A percentile compares a stretch with the other conserved stretches of the same genome.
phyloP scores from a whole-genome alignment of 2,329 filamentous ascomycete genomes.

The Aspergillus thermomutatus region DNA sequence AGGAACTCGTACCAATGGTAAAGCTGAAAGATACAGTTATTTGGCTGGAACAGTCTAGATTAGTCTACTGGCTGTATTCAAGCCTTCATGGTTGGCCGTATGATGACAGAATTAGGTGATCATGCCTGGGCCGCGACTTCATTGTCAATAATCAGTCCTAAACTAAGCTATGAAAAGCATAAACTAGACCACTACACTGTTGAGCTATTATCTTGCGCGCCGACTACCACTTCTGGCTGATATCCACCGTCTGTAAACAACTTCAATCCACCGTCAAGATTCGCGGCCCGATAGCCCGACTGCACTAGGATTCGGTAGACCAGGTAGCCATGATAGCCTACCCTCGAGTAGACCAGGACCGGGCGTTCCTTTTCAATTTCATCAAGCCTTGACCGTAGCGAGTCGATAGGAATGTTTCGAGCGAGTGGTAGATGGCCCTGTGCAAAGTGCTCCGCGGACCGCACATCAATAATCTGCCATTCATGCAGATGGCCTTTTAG shows the following conservation, averaged over 20 bases:
- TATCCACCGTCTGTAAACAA: background rate
- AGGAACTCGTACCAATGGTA: too few relatives aligned
- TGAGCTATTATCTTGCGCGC: too few relatives aligned
- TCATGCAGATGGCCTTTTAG: background rate
- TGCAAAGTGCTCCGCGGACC: background rate
- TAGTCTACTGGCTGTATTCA: too few relatives aligned
- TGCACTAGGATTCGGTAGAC: background rate
- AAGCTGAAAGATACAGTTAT: too few relatives aligned
- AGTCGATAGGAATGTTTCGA: background rate
- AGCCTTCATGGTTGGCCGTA: too few relatives aligned
- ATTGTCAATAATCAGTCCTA: too few relatives aligned
- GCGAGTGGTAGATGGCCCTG: background rate
- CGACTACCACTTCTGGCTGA: background rate
- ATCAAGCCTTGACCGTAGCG: background rate
- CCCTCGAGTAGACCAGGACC: background rate
- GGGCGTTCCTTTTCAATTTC: background rate
- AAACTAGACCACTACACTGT: too few relatives aligned
- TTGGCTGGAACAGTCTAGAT: too few relatives aligned
- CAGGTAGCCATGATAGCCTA: background rate
- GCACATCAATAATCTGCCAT: background rate
- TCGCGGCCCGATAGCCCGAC: background rate
- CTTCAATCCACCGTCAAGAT: background rate
- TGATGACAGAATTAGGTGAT: too few relatives aligned
- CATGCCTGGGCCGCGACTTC: too few relatives aligned
- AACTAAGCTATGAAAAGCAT: too few relatives aligned